phyloP scores from a whole-genome alignment of 1,284 basidiomycete genomes.

The Ganoderma lingzhi region DNA sequence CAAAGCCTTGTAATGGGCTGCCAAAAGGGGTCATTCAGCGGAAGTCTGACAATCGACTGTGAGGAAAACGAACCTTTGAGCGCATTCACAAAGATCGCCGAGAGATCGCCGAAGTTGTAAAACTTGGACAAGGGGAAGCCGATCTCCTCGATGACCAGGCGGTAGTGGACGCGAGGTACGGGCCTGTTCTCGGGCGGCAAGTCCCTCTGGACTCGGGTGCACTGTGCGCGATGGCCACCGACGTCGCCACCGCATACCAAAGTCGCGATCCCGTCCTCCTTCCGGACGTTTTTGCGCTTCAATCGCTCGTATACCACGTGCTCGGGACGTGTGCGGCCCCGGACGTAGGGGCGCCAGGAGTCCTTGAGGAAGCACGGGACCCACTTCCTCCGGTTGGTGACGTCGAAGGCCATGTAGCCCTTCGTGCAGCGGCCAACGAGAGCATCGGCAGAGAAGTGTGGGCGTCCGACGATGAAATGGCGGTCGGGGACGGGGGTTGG shows the following conservation, averaged over 20 bases:
- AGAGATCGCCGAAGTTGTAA: conserved; percentile 5
- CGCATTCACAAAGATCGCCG: background rate
- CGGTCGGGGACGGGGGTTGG: background rate
- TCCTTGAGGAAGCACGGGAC: conserved; percentile 17
- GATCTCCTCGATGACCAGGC: conserved; percentile 13
- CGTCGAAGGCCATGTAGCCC: conserved; percentile 16
- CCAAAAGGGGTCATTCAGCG: background rate
- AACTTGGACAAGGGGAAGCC: conserved; percentile 1
- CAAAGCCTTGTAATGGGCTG: conserved; percentile 12
- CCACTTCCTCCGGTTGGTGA: background rate
- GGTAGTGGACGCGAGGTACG: conserved; percentile 13
- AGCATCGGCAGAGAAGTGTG: conserved; percentile 10
- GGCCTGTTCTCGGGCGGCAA: background rate
- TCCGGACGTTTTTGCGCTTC: background rate
- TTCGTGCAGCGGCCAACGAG: conserved; percentile 15
- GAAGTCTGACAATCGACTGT: too few relatives aligned
- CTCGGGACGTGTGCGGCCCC: conserved; percentile 13
- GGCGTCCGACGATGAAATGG: conserved; percentile 11
- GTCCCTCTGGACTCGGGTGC: conserved; percentile 10
- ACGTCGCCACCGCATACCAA: conserved; percentile 24
- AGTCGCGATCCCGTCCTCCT: background rate
- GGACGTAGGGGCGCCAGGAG: conserved; percentile 19
- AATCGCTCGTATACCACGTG: conserved; percentile 15
- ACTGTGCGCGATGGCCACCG: conserved; percentile 10
- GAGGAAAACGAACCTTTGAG: background rate